Base-by-base conservation (phyloP, 352 stramenopile genomes). In the Pythium vanterpoolii region DNA sequence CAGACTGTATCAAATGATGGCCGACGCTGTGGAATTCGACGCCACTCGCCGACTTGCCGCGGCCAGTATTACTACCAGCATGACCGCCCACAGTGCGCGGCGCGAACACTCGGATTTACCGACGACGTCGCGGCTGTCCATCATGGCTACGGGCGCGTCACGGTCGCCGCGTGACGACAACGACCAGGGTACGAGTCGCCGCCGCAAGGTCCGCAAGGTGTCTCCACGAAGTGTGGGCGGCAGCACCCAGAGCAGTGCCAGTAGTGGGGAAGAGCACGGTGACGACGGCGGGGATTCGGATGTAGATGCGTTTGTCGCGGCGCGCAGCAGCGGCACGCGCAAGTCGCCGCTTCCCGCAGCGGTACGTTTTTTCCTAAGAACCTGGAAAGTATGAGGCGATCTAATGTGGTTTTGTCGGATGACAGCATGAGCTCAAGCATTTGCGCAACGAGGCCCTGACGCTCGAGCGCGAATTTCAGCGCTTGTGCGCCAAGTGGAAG, bases 341-440 rank as follows among this genome's bases (percentile, higher is more conserved):
- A 64, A 64, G 40, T 30, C 49, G 27, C 47, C 46, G 4, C 39
- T 64, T 2, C 56, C 56, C 16, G 56, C 56, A 26, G 47, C 56
- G 30, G 56, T 64, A 40, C 34, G 56, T 54, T 19, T 51, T 18
- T 42, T 56, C 33, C 33, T 1, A 6, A 13, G 33, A 18, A 38
- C 11, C 5, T 38, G 33, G 16, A 18, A 6, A 23, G 8, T 13
- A 31, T 33, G 48, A 33, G 8, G 33, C 11, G 33, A 14, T 14
- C 16, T 9, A 38, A 9, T 38, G 33, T 6, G 11, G 2, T 9
- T 18, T 38, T 38, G 33, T n/a, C n/a, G n/a, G n/a, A n/a, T n/a
- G 5, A 9, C 31, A 85, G 76, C 72, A 86, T 55, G 76, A 86
- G 40, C 66, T 86, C 38, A 72, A 72, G 50, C 54, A 76, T 47